These are phyloP conservation scores for Cynara cardunculus DNA, from an alignment of 129 eudicot species.

Conservation along the genomic window DNA sequence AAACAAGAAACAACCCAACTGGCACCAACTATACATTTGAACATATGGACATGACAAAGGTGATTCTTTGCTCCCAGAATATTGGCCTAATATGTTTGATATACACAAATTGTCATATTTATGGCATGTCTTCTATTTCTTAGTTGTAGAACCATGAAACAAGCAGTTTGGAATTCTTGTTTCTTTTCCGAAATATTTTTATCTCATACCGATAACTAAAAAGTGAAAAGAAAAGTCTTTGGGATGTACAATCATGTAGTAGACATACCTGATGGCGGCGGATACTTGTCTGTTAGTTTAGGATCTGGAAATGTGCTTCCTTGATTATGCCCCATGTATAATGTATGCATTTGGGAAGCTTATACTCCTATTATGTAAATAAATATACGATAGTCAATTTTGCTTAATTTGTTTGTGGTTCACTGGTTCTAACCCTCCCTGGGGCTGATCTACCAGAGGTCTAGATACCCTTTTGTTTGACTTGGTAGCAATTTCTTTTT, in stretches of 20 bases:
- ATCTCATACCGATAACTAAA: background rate
- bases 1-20: background rate
- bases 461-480: too few species aligned
- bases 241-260: conserved; percentile 2
- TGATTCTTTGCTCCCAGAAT: background rate
- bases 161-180: background rate
- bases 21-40: background rate
- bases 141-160: conserved; percentile 4
- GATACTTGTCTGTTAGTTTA: background rate
- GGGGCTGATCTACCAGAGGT: too few species aligned
- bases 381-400: background rate
- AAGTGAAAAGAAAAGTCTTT: background rate
- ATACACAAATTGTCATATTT: background rate
- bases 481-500: too few species aligned
- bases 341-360: background rate
- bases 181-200: background rate
- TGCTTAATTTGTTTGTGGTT: too few species aligned
- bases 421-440: too few species aligned
- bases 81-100: background rate
- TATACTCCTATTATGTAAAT: background rate
- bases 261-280: background rate
- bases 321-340: background rate
- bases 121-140: conserved; percentile 1
- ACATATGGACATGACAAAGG: background rate
- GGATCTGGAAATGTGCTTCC: conserved; percentile 2